These are phyloP conservation scores for Hymenoscyphus fraxineus DNA, from an alignment of 2,329 filamentous ascomycete genomes.

Conservation along the genomic window DNA sequence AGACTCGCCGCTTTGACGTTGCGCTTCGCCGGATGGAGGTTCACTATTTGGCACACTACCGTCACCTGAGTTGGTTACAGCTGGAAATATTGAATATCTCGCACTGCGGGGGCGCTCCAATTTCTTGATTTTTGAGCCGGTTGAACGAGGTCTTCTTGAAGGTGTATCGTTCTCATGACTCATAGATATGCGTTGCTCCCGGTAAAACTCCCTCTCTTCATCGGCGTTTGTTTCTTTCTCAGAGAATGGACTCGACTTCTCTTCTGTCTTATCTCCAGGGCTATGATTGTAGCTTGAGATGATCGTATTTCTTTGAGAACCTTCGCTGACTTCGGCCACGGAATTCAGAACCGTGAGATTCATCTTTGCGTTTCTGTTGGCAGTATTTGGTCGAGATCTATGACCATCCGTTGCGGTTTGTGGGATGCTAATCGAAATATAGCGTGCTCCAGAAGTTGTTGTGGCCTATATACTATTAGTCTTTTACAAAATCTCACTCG, in stretches of 20 bases:
- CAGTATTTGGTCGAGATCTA: constrained; percentile 35
- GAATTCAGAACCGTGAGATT: constrained; percentile 30
- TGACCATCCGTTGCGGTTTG: not conserved
- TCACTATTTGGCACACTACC: not conserved
- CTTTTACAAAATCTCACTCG: not conserved
- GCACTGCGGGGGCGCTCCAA: constrained; percentile 16
- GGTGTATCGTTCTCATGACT: not conserved
- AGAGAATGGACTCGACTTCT: not conserved
- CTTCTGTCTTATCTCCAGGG: not conserved
- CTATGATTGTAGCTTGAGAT: not conserved
- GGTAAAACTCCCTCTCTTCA: constrained; percentile 16
- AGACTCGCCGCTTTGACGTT: constrained; percentile 8
- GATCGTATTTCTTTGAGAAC: constrained; percentile 10
- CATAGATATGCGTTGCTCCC: not conserved
- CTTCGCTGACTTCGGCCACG: constrained; percentile 38
- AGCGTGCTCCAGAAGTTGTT: constrained; percentile 50
- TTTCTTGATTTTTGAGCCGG: not conserved
- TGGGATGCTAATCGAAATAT: constrained; percentile 61
- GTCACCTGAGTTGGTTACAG: not conserved
- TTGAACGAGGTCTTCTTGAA: constrained; percentile 5
- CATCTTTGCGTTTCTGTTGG: not conserved
- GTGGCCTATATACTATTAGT: constrained; percentile 24
- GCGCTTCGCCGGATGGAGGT: not conserved
- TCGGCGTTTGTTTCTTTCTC: constrained; percentile 8
- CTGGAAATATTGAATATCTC: not conserved